These are phyloP conservation scores for Citrullus colocynthis DNA, from an alignment of 306 rosid genomes.

Conservation along the genomic window DNA sequence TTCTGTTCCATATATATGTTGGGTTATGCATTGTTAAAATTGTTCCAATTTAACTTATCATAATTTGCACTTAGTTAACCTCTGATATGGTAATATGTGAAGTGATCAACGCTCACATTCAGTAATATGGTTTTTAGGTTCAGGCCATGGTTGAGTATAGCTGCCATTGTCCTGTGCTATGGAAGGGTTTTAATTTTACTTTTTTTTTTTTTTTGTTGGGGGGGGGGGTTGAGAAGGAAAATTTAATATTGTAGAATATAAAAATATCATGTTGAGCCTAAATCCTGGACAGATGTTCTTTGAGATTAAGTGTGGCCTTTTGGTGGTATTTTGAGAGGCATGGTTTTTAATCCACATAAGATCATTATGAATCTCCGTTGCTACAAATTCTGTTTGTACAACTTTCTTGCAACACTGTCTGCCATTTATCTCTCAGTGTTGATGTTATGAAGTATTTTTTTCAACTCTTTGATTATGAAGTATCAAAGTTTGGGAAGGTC, in stretches of 20 bases:
- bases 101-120: background rate
- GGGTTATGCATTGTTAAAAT: background rate
- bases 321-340: background rate
- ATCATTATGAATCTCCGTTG: background rate
- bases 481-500: no score
- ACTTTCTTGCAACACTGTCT: background rate
- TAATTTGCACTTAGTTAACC: background rate
- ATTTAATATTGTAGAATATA: background rate
- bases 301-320: constrained; percentile 4
- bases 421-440: background rate
- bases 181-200: no score
- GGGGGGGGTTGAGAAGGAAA: background rate
- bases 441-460: background rate
- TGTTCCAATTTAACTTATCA: background rate
- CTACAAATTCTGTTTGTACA: background rate
- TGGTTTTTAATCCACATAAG: background rate
- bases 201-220: background rate
- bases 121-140: background rate
- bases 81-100: background rate
- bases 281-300: background rate
- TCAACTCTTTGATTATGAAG: no score
- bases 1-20: background rate
- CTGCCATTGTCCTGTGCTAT: background rate
- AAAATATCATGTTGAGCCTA: background rate
- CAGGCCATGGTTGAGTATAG: background rate